phyloP scores from a whole-genome alignment of 495 filamentous ascomycete genomes.

The Daldinia concentrica region DNA sequence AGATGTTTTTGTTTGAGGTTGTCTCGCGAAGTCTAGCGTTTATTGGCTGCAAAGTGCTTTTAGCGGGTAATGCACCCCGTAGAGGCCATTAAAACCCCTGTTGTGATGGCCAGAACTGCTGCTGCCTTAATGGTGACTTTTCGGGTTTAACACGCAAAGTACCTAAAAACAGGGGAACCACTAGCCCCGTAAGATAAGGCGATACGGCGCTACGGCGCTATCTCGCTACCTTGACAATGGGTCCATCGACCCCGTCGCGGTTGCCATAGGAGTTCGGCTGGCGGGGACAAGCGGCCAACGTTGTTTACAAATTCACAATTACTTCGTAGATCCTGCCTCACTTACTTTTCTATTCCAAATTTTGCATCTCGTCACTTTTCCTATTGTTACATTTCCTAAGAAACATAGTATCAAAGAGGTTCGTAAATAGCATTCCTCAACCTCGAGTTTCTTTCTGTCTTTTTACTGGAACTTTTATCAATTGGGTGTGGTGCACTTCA shows the following conservation, averaged over 20 bases:
- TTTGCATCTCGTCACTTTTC: conserved; percentile 14
- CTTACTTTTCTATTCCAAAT: conserved; percentile 3
- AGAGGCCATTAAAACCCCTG: conserved; percentile 1
- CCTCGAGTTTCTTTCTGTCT: conserved; percentile 32
- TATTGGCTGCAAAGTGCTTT: conserved; percentile 28
- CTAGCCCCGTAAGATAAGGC: neutral
- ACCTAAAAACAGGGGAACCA: neutral
- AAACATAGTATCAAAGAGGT: conserved; percentile 38
- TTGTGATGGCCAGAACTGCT: neutral
- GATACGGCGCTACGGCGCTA: conserved; percentile 18
- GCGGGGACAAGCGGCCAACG: conserved; percentile 16
- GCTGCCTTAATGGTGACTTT: conserved; percentile 9
- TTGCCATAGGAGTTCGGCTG: conserved; percentile 31
- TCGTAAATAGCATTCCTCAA: conserved; percentile 36
- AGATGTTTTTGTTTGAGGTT: conserved; percentile 38
- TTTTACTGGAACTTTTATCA: conserved; percentile 21
- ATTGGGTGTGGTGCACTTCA: conserved; percentile 18
- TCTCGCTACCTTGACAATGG: neutral
- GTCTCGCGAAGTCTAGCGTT: conserved; percentile 15
- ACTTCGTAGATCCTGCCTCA: conserved; percentile 22
- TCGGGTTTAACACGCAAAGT: neutral
- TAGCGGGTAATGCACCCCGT: conserved; percentile 4
- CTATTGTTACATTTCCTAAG: conserved; percentile 16
- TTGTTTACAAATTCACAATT: conserved; percentile 41
- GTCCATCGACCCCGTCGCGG: conserved; percentile 14